Evolutionary conservation across 306 rosid genomes (phyloP).

Genomic region (Acacia melanoxylon): DNA sequence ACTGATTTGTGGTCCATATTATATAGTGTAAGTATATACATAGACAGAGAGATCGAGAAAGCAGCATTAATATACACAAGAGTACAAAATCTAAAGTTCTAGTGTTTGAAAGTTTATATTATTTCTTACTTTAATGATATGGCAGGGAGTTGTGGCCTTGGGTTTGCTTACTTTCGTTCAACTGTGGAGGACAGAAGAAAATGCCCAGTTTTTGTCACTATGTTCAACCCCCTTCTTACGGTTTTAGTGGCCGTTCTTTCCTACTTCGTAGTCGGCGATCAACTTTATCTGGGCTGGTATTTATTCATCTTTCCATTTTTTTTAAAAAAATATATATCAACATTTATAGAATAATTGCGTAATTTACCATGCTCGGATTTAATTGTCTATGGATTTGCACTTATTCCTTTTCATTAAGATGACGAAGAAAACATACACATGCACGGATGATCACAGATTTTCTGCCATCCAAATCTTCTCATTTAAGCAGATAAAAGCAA

Average conservation of each 20-base stretch:
- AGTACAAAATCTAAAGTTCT: not conserved
- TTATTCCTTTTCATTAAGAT: no score
- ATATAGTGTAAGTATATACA: conserved; percentile 55
- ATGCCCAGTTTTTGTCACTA: conserved; percentile 83
- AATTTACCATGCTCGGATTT: no score
- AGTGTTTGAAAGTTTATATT: not conserved
- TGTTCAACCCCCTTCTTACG: conserved; percentile 66
- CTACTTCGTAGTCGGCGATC: conserved; percentile 76
- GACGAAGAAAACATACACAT: no score
- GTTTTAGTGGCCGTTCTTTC: conserved; percentile 68
- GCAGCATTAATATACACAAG: not conserved
- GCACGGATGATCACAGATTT: no score
- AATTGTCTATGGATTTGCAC: no score
- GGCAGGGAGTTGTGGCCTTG: conserved; percentile 67
- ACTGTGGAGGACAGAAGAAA: conserved; percentile 72
- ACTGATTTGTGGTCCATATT: conserved; percentile 65
- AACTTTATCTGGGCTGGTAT: conserved; percentile 74
- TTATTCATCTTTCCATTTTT: not conserved
- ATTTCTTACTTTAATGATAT: not conserved
- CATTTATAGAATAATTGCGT: no score
- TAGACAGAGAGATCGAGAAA: not conserved
- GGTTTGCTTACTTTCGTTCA: conserved; percentile 57
- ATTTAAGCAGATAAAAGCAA: no score
- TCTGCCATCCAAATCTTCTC: no score
- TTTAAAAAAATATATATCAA: no score